Evolutionary conservation across 2,329 filamentous ascomycete genomes (phyloP).

Genomic region (Aspergillus hiratsukae): DNA sequence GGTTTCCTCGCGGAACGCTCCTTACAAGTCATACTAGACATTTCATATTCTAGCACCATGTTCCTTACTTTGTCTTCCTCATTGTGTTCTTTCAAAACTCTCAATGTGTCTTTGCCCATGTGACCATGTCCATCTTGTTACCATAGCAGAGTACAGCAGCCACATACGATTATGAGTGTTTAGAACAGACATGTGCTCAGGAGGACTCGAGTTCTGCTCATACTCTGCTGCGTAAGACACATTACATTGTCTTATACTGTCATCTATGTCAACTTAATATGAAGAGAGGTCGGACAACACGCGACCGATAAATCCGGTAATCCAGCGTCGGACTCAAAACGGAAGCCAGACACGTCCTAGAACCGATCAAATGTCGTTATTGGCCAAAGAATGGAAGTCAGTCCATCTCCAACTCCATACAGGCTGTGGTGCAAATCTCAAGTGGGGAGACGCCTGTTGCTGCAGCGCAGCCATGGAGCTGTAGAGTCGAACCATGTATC

Average conservation of each 20-base stretch:
- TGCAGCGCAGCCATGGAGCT: too few relatives aligned
- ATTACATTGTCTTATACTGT: too few relatives aligned
- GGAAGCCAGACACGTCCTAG: neutral
- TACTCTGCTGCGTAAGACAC: too few relatives aligned
- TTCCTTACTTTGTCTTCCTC: slow-evolving; percentile 4
- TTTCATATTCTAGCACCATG: slow-evolving; percentile 8
- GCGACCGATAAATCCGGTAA: neutral
- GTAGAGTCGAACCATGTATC: too few relatives aligned
- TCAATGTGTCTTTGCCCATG: neutral
- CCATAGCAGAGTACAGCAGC: neutral
- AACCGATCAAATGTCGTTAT: neutral
- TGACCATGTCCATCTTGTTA: neutral
- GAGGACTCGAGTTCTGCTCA: neutral
- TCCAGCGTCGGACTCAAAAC: neutral
- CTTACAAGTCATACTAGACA: slow-evolving; percentile 1
- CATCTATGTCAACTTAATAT: neutral
- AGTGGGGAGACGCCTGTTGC: too few relatives aligned
- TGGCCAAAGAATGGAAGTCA: too few relatives aligned
- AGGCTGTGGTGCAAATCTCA: too few relatives aligned
- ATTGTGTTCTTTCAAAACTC: neutral
- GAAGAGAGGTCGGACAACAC: neutral
- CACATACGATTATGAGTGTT: neutral
- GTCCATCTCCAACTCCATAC: too few relatives aligned
- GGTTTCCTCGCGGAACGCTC: neutral
- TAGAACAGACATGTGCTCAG: neutral